Evolutionary conservation across 2,329 filamentous ascomycete species (phyloP), one percentile per base, ranked within the genome.

Genomic region (Aspergillus ochraceoroseus): DNA sequence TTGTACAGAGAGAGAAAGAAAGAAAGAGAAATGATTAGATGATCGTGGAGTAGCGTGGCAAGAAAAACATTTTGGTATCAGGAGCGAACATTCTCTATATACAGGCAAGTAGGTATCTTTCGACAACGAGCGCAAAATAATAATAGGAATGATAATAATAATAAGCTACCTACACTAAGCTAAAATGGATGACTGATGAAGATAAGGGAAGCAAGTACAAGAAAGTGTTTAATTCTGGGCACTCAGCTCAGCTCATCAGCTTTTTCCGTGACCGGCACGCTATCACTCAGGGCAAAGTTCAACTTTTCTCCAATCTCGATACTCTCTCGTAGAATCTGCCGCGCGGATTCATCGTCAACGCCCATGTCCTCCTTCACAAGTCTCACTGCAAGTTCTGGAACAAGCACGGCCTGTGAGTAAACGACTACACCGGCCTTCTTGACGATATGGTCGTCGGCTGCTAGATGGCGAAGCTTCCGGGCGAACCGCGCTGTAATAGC

Each of bases 331-430:
- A 90, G 63, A 13, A 89, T 77, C 17, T 64, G 62, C 51, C 71
- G 66, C 9, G 75, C 75, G 25, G 56, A 52, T 14, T 71, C 69
- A 13, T 64, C 62, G 6, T 60, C 55, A 2, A 77, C 67, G 0
- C 59, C 51, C 72, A 79, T 72, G 44, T 82, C 79, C 41, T 81
- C 75, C 62, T 71, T 76, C 12, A 82, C 75, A 12, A 82, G 59
- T 40, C 67, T 51, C 2, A 74, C 61, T 1, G 72, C 70, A 30
- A 79, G 53, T 54, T 94, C 88, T 0, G 86, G 85, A 15, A 94
- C 85, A 46, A 94, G 66, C 1, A 90, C 85, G 1, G 74, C 72
- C 62, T 88, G 83, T 2, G 88, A 78, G 53, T 83, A 90, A 15
- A 74, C 75, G 3, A 78, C 77, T 23, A 82, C 74, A 1, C 84